These are phyloP conservation scores for Cyberlindnera japonica DNA, from an alignment of 805 yeast species.

Conservation along the genomic window DNA sequence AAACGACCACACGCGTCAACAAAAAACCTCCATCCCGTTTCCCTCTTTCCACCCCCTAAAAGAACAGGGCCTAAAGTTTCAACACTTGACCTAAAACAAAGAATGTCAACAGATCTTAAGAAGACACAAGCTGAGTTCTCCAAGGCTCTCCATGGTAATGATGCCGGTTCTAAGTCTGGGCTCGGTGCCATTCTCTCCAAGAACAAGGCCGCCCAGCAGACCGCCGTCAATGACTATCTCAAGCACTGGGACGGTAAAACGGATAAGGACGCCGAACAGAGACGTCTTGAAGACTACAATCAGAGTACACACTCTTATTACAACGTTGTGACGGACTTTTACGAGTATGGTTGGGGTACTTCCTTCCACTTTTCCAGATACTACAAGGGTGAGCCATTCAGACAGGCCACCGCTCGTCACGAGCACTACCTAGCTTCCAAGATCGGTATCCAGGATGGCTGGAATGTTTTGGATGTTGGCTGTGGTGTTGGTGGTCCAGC, in stretches of 20 bases:
- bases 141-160: conserved; percentile 80
- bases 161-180: conserved; percentile 61
- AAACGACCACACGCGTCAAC: too few species aligned
- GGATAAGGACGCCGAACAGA: conserved; percentile 62
- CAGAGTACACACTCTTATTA: conserved; percentile 92
- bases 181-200: conserved; percentile 73
- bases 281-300: conserved; percentile 81
- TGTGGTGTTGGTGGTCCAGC: conserved; percentile 99
- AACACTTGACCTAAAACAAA: too few species aligned
- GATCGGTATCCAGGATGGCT: conserved; percentile 73
- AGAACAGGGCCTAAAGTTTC: too few species aligned
- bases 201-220: conserved; percentile 72
- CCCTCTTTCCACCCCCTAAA: too few species aligned
- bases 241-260: conserved; percentile 97
- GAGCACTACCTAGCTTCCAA: conserved; percentile 91
- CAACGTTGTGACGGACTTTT: conserved; percentile 95
- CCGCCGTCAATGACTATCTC: conserved; percentile 86
- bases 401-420: conserved; percentile 94
- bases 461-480: conserved; percentile 94
- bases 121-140: conserved; percentile 57
- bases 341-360: conserved; percentile 99
- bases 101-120: conserved; percentile 6
- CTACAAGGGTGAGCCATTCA: conserved; percentile 89
- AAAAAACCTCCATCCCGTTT: too few species aligned
- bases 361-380: conserved; percentile 96